Evolutionary conservation across 495 filamentous ascomycete species (phyloP), one percentile per base, ranked within the genome.

Genomic region (Aspergillus nidulans): DNA sequence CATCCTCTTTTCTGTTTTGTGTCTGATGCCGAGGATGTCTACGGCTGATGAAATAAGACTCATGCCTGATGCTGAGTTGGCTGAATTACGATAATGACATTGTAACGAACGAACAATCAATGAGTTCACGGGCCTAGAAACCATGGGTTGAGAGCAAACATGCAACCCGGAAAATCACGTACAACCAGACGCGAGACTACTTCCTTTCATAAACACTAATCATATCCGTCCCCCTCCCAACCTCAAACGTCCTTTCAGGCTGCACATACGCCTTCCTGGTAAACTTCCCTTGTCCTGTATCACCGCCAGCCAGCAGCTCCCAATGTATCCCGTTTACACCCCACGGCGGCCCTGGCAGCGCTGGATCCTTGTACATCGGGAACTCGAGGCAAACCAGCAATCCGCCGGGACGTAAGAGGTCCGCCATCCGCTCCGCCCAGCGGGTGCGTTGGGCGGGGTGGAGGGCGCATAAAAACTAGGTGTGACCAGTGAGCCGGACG

Each of bases 361-460:
- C 61, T 0, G 64, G 60, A n/a, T 70, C 66, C 38, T 72, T 72
- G 43, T 65, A 75, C 34, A 75, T 56, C 1, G 74, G 74, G 32
- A 75, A 77, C 42, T 76, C 72, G 1, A 77, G 47, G 46, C 71
- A 75, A n/a, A 77, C 42, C n/a, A 77, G 56, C 1, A 71, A 23
- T 7, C 74, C 71, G 16, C 60, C 60, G 0, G 63, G 55, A 6
- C 42, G 45, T 0, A 74, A 21, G 1, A 75, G 46, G 0, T 67
- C 53, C 2, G 61, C 58, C 72, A 77, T 76, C 12, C 74, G 57
- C 6, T 23, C 28, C 4, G 66, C 71, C 64, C 70, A 75, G 18
- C 65, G 43, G 16, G 41, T 32, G 7, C 74, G 68, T 53, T 61
- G 56, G 15, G 21, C 53, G 0, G 74, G 74, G 43, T 73, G 68